Conservation (phyloP, 306 rosid species). For the Canavalia gladiata region DNA sequence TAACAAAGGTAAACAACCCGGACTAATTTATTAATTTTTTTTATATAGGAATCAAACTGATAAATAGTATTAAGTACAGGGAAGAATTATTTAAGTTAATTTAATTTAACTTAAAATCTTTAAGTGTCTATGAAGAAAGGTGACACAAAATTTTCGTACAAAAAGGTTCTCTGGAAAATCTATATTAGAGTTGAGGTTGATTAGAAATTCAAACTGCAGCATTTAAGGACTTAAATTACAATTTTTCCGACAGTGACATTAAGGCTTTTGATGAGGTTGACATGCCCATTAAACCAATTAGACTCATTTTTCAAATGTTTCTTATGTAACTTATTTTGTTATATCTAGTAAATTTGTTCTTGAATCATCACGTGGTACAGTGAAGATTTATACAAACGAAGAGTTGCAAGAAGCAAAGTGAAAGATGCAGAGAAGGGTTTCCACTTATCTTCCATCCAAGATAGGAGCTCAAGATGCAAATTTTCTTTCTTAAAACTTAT, state of each 20-base stretch:
- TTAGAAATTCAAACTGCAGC: conserved; percentile 16
- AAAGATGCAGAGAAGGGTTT: conserved; percentile 72
- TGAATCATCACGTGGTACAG: conserved; percentile 55
- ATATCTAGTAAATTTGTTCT: conserved; percentile 26
- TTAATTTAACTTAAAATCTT: not conserved
- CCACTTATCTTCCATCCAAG: conserved; percentile 69
- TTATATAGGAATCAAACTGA: not conserved
- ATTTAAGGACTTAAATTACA: conserved; percentile 9
- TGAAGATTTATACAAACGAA: conserved; percentile 73
- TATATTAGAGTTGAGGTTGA: conserved; percentile 17
- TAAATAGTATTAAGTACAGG: not conserved
- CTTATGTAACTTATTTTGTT: not conserved
- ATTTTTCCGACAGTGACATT: not conserved
- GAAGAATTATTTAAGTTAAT: not conserved
- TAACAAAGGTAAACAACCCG: not conserved
- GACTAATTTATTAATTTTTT: not conserved
- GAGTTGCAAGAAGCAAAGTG: conserved; percentile 62
- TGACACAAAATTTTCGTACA: not conserved
- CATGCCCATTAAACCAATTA: not conserved
- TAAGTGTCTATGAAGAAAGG: not conserved
- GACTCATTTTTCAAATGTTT: conserved; percentile 10
- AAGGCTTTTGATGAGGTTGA: not conserved
- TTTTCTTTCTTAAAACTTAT: conserved; percentile 69
- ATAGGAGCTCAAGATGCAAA: conserved; percentile 77
- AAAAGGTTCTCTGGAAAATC: not conserved